Base-by-base conservation (phyloP, 805 yeast species). In the Tetrapisispora namnaoensis region DNA sequence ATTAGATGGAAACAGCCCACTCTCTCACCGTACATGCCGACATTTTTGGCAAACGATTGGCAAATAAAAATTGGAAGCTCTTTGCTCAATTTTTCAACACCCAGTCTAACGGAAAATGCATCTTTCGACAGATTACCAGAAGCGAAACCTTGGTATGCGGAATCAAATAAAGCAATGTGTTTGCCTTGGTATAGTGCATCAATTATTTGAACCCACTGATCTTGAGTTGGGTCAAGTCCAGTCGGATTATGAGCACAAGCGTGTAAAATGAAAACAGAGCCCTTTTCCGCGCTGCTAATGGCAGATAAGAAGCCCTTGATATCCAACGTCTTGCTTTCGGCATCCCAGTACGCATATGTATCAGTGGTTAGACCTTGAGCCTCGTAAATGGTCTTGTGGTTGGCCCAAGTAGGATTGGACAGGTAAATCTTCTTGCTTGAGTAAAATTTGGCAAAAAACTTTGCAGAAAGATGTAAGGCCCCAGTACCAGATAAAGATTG, bases 191-290 rank as follows among this genome's bases (percentile, higher is more conserved):
- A 76, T 53, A 87, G 70, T 24, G 80, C 83, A 41, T 75, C 73
- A 42, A 86, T 73, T 47, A 93, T 82, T 60, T 73, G 58, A 42
- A 66, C 66, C 99, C 99, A 91, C 70, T 91, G 85, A 46, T 77
- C 84, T 50, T 73, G 71, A 2, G 85, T 79, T 49, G 98, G 98
- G 67, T 91, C 99, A 57, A 91, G 79, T 39, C 98, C 99, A 21
- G 98, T 91, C 51, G 99, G 98, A 68, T 91, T 91, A 70, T 91
- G 99, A 34, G 98, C 98, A 68, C 97, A 90, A 3, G 98, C 89
- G 65, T 91, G 99, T 51, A 91, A 74, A 50, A 91, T 68, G 57
- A 91, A 81, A 42, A 88, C 72, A 9, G 95, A 87, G 44, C 95
- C 95, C 8, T 66, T 64, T 48, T 83, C 83, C 13, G 96, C 95